phyloP scores from a whole-genome alignment of 2,329 filamentous ascomycete genomes.

The Fusarium devonianum region DNA sequence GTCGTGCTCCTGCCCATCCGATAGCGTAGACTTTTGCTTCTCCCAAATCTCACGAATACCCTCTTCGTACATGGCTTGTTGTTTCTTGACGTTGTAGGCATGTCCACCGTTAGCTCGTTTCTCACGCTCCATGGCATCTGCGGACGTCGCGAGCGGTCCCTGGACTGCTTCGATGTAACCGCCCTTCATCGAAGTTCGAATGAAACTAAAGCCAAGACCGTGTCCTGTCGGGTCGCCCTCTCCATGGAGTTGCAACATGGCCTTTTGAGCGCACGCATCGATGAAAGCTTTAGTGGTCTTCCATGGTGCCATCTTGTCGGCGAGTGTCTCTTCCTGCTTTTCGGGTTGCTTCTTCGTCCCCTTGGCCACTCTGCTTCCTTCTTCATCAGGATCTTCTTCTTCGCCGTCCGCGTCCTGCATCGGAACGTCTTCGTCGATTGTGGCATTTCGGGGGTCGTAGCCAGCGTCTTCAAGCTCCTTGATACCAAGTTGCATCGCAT shows the following conservation, averaged over 20 bases:
- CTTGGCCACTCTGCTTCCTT: constrained; percentile 50
- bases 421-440: constrained; percentile 69
- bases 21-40: constrained; percentile 80
- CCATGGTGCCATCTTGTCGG: constrained; percentile 93
- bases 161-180: constrained; percentile 86
- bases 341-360: constrained; percentile 54
- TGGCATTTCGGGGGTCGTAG: constrained; percentile 71
- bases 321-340: constrained; percentile 73
- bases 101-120: constrained; percentile 91
- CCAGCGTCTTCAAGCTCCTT: constrained; percentile 92
- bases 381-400: constrained; percentile 56
- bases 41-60: constrained; percentile 94
- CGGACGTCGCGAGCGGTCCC: constrained; percentile 70
- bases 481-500: constrained; percentile 95
- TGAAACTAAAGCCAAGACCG: constrained; percentile 94
- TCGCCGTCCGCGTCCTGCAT: constrained; percentile 70
- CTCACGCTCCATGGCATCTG: constrained; percentile 86
- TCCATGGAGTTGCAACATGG: constrained; percentile 94
- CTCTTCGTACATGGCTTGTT: constrained; percentile 90
- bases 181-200: constrained; percentile 98
- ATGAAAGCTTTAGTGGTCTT: constrained; percentile 96
- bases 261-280: constrained; percentile 91
- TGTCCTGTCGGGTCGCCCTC: constrained; percentile 94
- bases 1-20: constrained; percentile 73
- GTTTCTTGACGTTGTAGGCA: constrained; percentile 95